Evolutionary conservation across 2,329 filamentous ascomycete species (phyloP), one percentile per base, ranked within the genome.

Genomic region (Passalora sequoiae): DNA sequence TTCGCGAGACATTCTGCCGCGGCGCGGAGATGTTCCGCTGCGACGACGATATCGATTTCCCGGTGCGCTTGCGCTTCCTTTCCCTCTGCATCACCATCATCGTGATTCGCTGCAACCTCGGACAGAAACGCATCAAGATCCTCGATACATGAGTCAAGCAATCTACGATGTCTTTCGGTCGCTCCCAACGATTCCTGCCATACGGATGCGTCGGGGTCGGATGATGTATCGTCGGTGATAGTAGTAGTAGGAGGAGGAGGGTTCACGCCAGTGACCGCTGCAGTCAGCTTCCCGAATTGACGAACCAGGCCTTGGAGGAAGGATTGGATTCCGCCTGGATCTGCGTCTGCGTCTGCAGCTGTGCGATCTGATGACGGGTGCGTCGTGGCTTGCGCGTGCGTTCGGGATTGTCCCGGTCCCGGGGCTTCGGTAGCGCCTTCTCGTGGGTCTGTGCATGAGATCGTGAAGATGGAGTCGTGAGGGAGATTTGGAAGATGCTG

Each of bases 181-280:
- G 95, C 89, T 43, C 89, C 89, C 3, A 96, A 76, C 4, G 92
- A 83, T 58, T 94, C 86, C 67, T 89, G 79, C 71, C 86, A 81
- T 50, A 86, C 79, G 3, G 76, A 75, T 8, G 81, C 77, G 60
- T 91, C 71, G 46, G 68, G 66, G 41, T 66, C 61, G 20, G 64
- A 62, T 44, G 6, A 12, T 12, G 6, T 6, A 7, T 64, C 62
- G 15, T 56, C 56, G 24, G 61, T 39, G 28, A 67, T 64, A n/a
- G n/a, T n/a, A n/a, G n/a, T n/a, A n/a, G n/a, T n/a, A n/a, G n/a
- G n/a, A n/a, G n/a, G n/a, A n/a, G n/a, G n/a, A n/a, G n/a, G n/a
- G n/a, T n/a, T n/a, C n/a, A n/a, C n/a, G n/a, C n/a, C n/a, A 16
- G 65, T 59, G 4, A 70, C 46, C 5, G 63, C 57, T 38, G 74